phyloP scores from a whole-genome alignment of 208 protist species.

The Novymonas esmeraldas region DNA sequence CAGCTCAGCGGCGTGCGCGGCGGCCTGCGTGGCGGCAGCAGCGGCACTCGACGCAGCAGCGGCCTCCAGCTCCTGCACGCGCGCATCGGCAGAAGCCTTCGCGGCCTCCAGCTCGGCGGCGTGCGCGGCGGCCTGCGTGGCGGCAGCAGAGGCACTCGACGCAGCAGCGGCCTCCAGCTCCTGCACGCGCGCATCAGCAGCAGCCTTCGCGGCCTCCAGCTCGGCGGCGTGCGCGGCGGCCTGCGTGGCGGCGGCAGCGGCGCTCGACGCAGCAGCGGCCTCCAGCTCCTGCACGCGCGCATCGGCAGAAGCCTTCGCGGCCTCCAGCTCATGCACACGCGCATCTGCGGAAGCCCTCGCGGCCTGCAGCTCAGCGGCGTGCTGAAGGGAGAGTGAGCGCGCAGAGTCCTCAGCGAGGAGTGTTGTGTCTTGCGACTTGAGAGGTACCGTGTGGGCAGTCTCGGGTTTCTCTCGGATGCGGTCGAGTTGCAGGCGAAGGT shows the following conservation, averaged over 20 bases:
- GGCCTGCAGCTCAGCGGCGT: neutral
- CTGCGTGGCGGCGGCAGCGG: neutral
- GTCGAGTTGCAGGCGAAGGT: slow-evolving; percentile 17
- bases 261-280: neutral
- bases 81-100: neutral
- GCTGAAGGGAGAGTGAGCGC: too few species aligned
- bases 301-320: neutral
- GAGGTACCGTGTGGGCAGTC: too few species aligned
- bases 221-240: slow-evolving; percentile 6
- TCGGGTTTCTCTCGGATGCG: neutral
- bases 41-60: neutral
- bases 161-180: slow-evolving; percentile 3
- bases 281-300: slow-evolving; percentile 2
- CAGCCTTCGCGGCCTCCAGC: neutral
- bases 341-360: neutral
- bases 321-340: slow-evolving; percentile 13
- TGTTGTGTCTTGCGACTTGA: too few species aligned
- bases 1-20: slow-evolving; percentile 4
- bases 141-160: neutral
- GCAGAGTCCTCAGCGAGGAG: too few species aligned
- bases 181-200: neutral
- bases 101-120: slow-evolving; percentile 14
- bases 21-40: neutral
- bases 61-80: slow-evolving; percentile 1
- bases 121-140: neutral